Conservation (phyloP, 352 stramenopile species). For the Saprolegnia parasitica region DNA sequence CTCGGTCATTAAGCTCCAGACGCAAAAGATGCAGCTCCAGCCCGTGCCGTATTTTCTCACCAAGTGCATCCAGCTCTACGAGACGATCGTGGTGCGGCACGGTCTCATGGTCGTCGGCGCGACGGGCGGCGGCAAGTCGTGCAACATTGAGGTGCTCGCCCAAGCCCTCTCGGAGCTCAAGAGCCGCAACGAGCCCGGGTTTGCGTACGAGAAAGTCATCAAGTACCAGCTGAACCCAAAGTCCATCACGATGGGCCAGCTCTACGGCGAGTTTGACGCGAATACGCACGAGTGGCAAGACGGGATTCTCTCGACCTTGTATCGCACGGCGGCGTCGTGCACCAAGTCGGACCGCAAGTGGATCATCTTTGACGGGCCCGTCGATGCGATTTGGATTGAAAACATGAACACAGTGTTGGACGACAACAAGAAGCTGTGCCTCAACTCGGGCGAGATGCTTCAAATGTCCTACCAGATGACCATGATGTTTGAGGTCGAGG, state of each 20-base stretch:
- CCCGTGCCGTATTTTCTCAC: constrained; percentile 89
- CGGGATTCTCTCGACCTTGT: constrained; percentile 92
- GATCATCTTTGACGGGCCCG: constrained; percentile 93
- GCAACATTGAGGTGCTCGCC: constrained; percentile 87
- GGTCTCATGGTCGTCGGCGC: constrained; percentile 95
- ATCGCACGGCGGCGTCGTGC: constrained; percentile 81
- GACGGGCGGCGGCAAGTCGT: constrained; percentile 87
- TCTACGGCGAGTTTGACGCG: constrained; percentile 94
- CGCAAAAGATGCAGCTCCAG: constrained; percentile 77
- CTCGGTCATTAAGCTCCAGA: constrained; percentile 87
- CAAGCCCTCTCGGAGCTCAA: constrained; percentile 87
- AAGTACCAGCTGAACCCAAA: constrained; percentile 94
- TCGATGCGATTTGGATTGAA: constrained; percentile 95
- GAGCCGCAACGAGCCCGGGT: constrained; percentile 59
- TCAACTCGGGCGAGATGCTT: constrained; percentile 93
- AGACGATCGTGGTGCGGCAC: constrained; percentile 92
- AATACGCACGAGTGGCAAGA: constrained; percentile 95
- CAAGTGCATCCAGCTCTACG: constrained; percentile 94
- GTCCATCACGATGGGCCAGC: constrained; percentile 92
- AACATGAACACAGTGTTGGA: constrained; percentile 97
- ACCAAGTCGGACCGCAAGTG: constrained; percentile 91
- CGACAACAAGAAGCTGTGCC: constrained; percentile 94
- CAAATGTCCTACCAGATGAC: constrained; percentile 95
- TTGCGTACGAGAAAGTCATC: constrained; percentile 86
- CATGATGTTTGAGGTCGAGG: constrained; percentile 98